phyloP scores from a whole-genome alignment of 208 protist species.

The Trypanosoma theileri region DNA sequence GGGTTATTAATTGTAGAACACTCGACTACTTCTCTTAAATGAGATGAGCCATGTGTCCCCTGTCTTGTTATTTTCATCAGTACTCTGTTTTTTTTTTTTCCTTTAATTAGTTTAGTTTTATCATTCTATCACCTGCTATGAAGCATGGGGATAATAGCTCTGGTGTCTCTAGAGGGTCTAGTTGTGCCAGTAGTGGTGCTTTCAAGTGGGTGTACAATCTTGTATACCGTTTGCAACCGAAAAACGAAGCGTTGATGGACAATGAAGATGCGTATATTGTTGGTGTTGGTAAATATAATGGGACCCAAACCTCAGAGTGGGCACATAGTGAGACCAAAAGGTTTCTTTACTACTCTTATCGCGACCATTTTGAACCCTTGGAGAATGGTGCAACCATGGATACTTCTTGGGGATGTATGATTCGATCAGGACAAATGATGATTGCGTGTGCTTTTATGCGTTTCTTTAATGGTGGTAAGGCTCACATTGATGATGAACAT shows the following conservation, averaged over 20 bases:
- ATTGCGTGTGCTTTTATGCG: constrained; percentile 58
- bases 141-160: not conserved
- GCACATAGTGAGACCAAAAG: constrained; percentile 30
- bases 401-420: constrained; percentile 88
- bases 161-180: constrained; percentile 22
- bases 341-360: constrained; percentile 85
- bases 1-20: no score
- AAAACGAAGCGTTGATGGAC: constrained; percentile 23
- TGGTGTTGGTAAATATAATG: constrained; percentile 39
- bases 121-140: no score
- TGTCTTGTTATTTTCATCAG: constrained; percentile 12
- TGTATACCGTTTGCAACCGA: constrained; percentile 18
- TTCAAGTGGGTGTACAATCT: constrained; percentile 47
- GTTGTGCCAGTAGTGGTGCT: constrained; percentile 37
- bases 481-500: constrained; percentile 6
- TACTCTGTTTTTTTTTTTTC: constrained; percentile 17
- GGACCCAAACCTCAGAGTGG: constrained; percentile 31
- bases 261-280: constrained; percentile 32
- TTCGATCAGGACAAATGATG: constrained; percentile 90
- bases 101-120: not conserved
- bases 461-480: constrained; percentile 25
- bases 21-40: no score
- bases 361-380: constrained; percentile 60
- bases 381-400: constrained; percentile 74
- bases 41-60: not conserved